Evolutionary conservation across 176 grass and related monocot genomes (phyloP), one percentile per base, ranked within the genome.

Genomic region (Melocanna baccifera): DNA sequence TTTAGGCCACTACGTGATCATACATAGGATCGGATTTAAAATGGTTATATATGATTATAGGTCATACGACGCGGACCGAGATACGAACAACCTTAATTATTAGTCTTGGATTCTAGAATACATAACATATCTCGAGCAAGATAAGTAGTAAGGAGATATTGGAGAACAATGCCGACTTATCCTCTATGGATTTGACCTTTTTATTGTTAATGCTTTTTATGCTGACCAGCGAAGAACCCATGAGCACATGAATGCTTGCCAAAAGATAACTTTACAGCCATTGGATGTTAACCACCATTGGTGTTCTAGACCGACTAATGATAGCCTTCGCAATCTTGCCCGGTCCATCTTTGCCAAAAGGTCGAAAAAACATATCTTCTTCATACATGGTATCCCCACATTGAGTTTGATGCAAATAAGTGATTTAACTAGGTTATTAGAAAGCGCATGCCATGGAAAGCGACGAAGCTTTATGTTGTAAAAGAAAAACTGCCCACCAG

Each of bases 191-290:
- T 40, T 74, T 75, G 20, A 52, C 43, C 20, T 65, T 59, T 73
- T 50, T 74, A 75, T 25, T 43, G 13, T 36, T 39, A 74, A 39
- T 10, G 23, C 70, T 75, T 83, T 84, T 83, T 84, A 28, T 75
- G 58, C 70, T 73, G 56, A 73, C 69, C 29, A 46, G 26, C 75
- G 63, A 40, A 72, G 22, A 62, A 9, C 41, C 13, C 4, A 51
- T 16, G n/a, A 34, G 43, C 20, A 23, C 39, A 61, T 26, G 65
- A 47, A 78, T 40, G 30, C 9, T 8, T 28, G 28, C 23, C 65
- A 78, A 50, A 37, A 26, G 29, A 51, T 62, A 39, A 14, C 23
- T 72, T 28, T 48, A 72, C 23, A 47, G 7, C 53, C 67, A 62
- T 62, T 51, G 28, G 75, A 52, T 72, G 22, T 18, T 32, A 40